Evolutionary conservation across 2,329 filamentous ascomycete species (phyloP).

Genomic region (Cordyceps farinosa): DNA sequence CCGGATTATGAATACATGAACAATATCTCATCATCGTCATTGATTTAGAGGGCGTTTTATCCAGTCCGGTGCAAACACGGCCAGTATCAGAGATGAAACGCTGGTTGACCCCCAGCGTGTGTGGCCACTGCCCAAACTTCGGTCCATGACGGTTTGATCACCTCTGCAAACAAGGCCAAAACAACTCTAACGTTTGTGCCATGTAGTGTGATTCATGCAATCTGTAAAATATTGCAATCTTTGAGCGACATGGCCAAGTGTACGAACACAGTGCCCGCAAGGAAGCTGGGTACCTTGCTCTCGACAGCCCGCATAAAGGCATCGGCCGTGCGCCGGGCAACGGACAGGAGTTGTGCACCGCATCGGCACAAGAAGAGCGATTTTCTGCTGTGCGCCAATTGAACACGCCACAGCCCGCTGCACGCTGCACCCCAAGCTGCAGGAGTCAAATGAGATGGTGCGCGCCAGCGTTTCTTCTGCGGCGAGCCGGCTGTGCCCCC

Average conservation of each 20-base stretch:
- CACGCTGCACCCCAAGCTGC: too few species aligned
- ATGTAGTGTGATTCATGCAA: too few species aligned
- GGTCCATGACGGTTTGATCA: neutral
- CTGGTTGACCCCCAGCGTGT: neutral
- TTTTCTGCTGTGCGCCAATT: too few species aligned
- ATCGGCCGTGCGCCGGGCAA: neutral
- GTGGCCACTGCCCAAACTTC: too few species aligned
- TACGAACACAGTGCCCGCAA: too few species aligned
- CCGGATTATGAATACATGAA: neutral
- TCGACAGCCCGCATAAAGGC: neutral
- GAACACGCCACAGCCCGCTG: too few species aligned
- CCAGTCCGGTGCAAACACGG: neutral
- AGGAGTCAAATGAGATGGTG: neutral
- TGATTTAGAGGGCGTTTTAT: neutral
- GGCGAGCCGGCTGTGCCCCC: neutral
- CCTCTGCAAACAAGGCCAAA: neutral
- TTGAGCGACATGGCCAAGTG: neutral
- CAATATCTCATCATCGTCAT: neutral
- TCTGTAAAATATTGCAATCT: neutral
- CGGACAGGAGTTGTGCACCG: neutral
- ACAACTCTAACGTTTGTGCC: neutral
- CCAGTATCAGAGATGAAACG: conserved; percentile 14
- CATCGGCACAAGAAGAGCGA: neutral
- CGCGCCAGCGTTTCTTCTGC: neutral
- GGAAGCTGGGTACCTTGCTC: neutral